These are phyloP conservation scores for Kodamaea sagamina DNA, from an alignment of 805 yeast genomes.

Conservation along the genomic window DNA sequence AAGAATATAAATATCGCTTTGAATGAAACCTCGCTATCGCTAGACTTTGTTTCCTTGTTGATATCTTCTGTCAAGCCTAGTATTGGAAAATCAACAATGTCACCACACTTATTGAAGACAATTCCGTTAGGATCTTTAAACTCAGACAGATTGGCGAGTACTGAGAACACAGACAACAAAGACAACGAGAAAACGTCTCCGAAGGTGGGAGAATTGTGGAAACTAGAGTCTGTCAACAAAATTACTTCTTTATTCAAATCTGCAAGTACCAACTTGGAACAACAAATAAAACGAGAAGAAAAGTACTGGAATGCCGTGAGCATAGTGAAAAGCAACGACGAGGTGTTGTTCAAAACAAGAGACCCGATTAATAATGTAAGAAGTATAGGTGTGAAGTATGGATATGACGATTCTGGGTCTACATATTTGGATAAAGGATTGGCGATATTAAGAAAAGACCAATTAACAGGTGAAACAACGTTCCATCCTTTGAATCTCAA, in stretches of 20 bases:
- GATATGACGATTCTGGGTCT: conserved; percentile 90
- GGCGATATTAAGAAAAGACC: conserved; percentile 63
- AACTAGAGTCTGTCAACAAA: conserved; percentile 63
- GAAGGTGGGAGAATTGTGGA: conserved; percentile 79
- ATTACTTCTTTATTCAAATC: conserved; percentile 53
- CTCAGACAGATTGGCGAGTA: conserved; percentile 40
- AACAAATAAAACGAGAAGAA: conserved; percentile 61
- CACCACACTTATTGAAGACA: conserved; percentile 73
- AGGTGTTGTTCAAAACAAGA: conserved; percentile 66
- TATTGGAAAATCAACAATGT: conserved; percentile 84
- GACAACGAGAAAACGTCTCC: conserved; percentile 29
- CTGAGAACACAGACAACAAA: conserved; percentile 18
- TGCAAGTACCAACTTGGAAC: conserved; percentile 52
- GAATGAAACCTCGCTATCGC: conserved; percentile 84
- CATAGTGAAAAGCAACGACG: conserved; percentile 49
- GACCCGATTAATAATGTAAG: conserved; percentile 49
- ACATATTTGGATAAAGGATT: conserved; percentile 71
- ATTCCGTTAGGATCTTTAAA: conserved; percentile 77
- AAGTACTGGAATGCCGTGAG: conserved; percentile 64
- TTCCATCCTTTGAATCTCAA: conserved; percentile 37
- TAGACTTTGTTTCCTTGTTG: conserved; percentile 83
- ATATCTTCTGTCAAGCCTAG: conserved; percentile 82
- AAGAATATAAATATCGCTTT: conserved; percentile 63
- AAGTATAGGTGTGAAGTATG: conserved; percentile 80
- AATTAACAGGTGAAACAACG: conserved; percentile 33